A percentile compares a stretch with the other conserved stretches of the same genome.
phyloP scores from a whole-genome alignment of 108 stramenopile genomes.

The Halocafeteria seosinensis region DNA sequence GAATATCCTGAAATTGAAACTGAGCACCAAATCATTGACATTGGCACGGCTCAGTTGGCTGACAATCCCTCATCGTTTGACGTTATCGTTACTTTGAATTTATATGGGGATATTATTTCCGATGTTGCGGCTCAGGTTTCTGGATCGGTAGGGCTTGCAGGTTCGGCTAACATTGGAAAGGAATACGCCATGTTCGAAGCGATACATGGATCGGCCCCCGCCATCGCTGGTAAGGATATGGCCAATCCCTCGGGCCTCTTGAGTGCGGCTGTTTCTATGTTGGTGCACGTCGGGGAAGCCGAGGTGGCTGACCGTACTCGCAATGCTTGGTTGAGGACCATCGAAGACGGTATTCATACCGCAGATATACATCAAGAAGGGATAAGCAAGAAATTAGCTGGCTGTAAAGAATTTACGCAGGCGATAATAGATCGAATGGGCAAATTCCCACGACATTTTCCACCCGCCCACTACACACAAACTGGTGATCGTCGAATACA shows the following conservation, averaged over 20 bases:
- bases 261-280: constrained; percentile 89
- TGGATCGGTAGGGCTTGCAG: constrained; percentile 89
- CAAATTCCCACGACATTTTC: background rate
- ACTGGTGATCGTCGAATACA: background rate
- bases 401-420: background rate
- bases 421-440: background rate
- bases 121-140: constrained; percentile 93
- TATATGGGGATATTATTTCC: constrained; percentile 93
- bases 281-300: constrained; percentile 72
- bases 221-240: constrained; percentile 85
- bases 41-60: background rate
- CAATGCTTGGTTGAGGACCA: constrained; percentile 62
- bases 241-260: constrained; percentile 91
- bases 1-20: constrained; percentile 65
- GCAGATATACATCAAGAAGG: constrained; percentile 32
- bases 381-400: background rate
- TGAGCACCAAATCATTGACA: background rate
- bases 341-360: constrained; percentile 68
- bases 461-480: background rate
- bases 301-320: constrained; percentile 66
- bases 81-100: constrained; percentile 86
- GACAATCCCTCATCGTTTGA: constrained; percentile 81
- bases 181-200: constrained; percentile 96
- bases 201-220: constrained; percentile 89
- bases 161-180: constrained; percentile 74